phyloP scores from a whole-genome alignment of 371 early-diverging fungal species.

The Apophysomyces trapeziformis region DNA sequence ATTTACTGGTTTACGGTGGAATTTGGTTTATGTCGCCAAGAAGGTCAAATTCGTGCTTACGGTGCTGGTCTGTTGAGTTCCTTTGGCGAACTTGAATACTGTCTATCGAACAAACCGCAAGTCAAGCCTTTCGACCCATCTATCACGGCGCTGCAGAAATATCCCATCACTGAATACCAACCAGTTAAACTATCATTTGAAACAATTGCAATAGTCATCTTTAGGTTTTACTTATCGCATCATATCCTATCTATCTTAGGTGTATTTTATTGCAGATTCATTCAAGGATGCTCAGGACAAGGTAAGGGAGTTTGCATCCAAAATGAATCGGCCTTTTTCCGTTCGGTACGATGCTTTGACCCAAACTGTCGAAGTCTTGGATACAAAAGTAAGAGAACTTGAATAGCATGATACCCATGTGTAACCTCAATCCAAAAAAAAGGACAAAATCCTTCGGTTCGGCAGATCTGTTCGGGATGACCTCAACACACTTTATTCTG shows the following conservation, averaged over 20 bases:
- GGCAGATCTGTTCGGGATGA: conserved; percentile 66
- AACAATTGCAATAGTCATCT: not conserved
- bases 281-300: conserved; percentile 93
- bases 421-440: conserved; percentile 1
- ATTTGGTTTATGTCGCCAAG: conserved; percentile 92
- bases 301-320: conserved; percentile 85
- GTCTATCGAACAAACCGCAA: conserved; percentile 82
- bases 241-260: conserved; percentile 11
- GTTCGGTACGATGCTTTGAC: conserved; percentile 93
- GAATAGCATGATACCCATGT: not conserved
- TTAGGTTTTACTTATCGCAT: not conserved
- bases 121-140: conserved; percentile 85
- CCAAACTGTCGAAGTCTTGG: conserved; percentile 89
- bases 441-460: conserved; percentile 67
- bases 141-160: conserved; percentile 79
- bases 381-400: conserved; percentile 55
- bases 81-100: conserved; percentile 95
- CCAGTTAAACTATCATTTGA: conserved; percentile 53
- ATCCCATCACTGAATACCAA: conserved; percentile 95
- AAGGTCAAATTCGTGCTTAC: conserved; percentile 83
- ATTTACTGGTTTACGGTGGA: conserved; percentile 96
- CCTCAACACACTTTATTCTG: conserved; percentile 58
- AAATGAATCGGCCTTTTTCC: conserved; percentile 83
- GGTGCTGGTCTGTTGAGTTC: conserved; percentile 95
- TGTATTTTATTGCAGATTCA: conserved; percentile 94